Base-by-base conservation (phyloP, 2,329 filamentous ascomycete genomes). In the Cordyceps militaris region DNA sequence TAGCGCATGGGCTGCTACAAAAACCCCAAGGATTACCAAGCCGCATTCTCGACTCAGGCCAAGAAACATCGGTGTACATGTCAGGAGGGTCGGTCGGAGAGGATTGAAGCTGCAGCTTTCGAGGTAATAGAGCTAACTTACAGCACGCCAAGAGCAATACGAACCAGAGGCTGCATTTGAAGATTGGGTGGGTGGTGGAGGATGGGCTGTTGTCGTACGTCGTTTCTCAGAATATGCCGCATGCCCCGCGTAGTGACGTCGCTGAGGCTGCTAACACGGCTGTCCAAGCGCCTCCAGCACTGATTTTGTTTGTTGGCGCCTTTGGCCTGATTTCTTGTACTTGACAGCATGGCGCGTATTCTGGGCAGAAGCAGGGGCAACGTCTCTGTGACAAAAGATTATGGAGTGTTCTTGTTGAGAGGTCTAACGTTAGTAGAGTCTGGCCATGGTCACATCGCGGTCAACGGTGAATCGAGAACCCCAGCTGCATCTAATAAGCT, bases 241-340 rank as follows among this genome's bases (percentile, higher is more conserved):
- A 56, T 48, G 53, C 44, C 53, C 53, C 53, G 53, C 53, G 53
- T 49, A 19, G 44, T 56, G 53, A 49, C 53, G 53, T 56, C 53
- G 53, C 43, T 36, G 53, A 49, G 53, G 28, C 34, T 49, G 34
- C 42, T 49, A 49, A 34, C 42, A 49, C 34, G 43, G 47, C 9
- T 47, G 8, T 28, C 42, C 23, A 55, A 55, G 53, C 53, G 53
- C 44, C 44, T 21, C 32, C 53, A 49, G 34, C 53, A 47, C 32
- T 47, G 21, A 4, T 23, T 26, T 46, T 47, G 19, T 21, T 26
- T 24, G 9, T 46, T 46, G 16, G 28, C 28, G 21, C 21, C 11
- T 16, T 47, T 30, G 28, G 52, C 30, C 47, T 4, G 19, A 42
- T 42, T 13, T 32, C 11, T 4, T 6, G 24, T 11, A 14, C 46